phyloP scores from a whole-genome alignment of 257 asterid species.

The Plantago ovata region DNA sequence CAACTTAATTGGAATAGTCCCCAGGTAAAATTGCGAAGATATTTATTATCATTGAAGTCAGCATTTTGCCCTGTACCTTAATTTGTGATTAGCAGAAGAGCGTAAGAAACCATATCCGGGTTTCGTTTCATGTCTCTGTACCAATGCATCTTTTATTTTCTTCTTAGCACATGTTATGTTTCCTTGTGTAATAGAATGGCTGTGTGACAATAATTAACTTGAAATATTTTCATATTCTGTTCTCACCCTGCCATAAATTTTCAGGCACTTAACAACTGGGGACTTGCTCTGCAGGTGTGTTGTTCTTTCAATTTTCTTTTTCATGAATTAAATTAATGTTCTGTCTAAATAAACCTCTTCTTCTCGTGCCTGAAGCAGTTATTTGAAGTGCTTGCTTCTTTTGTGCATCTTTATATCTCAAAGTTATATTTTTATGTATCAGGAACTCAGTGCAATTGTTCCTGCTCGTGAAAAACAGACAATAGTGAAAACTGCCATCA shows the following conservation, averaged over 20 bases:
- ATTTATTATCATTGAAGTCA: conserved; percentile 1
- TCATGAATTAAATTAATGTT: too few species aligned
- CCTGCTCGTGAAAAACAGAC: conserved; percentile 97
- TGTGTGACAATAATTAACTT: background rate
- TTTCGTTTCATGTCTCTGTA: too few species aligned
- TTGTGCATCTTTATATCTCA: background rate
- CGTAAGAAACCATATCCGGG: too few species aligned
- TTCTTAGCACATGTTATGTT: background rate
- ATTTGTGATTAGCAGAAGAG: conserved; percentile 13
- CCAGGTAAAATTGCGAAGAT: conserved; percentile 61
- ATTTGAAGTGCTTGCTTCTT: conserved; percentile 13
- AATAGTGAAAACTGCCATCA: conserved; percentile 88
- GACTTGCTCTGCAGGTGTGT: conserved; percentile 97
- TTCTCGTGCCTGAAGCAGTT: conserved; percentile 15
- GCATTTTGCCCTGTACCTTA: conserved; percentile 5
- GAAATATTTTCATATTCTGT: conserved; percentile 13
- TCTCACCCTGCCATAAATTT: conserved; percentile 28
- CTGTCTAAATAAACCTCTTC: background rate
- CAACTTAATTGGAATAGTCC: conserved; percentile 99
- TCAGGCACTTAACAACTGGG: conserved; percentile 99
- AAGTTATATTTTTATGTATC: conserved; percentile 29
- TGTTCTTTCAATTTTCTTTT: background rate
- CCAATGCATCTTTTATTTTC: background rate
- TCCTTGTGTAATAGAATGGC: background rate
- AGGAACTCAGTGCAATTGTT: conserved; percentile 98